phyloP scores from a whole-genome alignment of 345 rosid species.

The Eucalyptus erythrocorys region DNA sequence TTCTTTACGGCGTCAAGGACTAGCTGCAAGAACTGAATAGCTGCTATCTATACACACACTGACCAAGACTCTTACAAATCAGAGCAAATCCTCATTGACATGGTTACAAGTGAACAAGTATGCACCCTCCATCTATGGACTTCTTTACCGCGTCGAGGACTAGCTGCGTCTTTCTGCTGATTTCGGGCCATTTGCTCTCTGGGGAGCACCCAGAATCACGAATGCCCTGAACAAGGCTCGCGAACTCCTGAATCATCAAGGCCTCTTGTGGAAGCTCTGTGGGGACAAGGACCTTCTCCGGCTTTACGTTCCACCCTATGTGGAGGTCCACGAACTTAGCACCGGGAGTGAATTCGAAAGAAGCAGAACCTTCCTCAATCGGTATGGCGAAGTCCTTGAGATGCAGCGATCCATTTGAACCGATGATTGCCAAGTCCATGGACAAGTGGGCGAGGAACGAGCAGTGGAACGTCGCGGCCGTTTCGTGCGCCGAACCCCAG shows the following conservation, averaged over 20 bases:
- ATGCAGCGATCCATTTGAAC: slow-evolving; percentile 33
- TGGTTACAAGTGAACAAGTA: slow-evolving; percentile 23
- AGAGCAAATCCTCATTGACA: background rate
- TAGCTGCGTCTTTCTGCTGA: slow-evolving; percentile 51
- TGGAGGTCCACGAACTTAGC: slow-evolving; percentile 45
- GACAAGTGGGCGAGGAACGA: slow-evolving; percentile 42
- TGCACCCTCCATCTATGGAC: slow-evolving; percentile 46
- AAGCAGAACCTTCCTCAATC: slow-evolving; percentile 33
- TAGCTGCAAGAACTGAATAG: slow-evolving; percentile 6
- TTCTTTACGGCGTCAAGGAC: slow-evolving; percentile 50
- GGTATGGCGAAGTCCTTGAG: slow-evolving; percentile 51
- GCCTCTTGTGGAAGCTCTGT: slow-evolving; percentile 49
- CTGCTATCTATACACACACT: background rate
- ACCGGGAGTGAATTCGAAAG: slow-evolving; percentile 24
- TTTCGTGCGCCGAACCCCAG: slow-evolving; percentile 11
- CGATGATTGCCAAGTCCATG: slow-evolving; percentile 35
- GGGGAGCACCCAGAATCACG: slow-evolving; percentile 2
- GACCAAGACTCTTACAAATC: background rate
- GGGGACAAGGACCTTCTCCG: slow-evolving; percentile 22
- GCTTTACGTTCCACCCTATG: slow-evolving; percentile 52
- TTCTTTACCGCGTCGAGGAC: slow-evolving; percentile 49
- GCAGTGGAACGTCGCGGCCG: slow-evolving; percentile 39
- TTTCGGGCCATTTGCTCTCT: slow-evolving; percentile 41
- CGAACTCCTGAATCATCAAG: slow-evolving; percentile 41
- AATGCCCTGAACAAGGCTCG: slow-evolving; percentile 23